Base-by-base conservation (phyloP, 1,139 yeast species). In the Nakaseomyces sp. region DNA sequence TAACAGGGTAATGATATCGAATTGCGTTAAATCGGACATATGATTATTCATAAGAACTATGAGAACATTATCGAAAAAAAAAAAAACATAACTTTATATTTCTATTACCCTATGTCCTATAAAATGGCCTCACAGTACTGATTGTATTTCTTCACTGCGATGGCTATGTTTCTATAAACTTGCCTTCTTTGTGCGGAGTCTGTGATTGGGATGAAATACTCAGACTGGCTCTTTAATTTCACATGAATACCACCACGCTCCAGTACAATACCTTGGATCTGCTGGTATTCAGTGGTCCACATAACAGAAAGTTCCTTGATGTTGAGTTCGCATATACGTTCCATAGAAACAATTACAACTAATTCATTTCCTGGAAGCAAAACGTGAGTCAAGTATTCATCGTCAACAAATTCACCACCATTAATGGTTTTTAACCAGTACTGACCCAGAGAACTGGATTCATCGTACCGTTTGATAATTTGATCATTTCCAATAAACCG, bases 371-470 rank as follows among this genome's bases (percentile, higher is more conserved):
- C 95, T 1, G 91, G 81, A 42, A 89, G 68, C 13, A 85, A 74
- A 51, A 85, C 75, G 63, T 93, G 98, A 0, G 96, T 95, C 48
- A 91, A 69, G 57, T 91, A 93, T 28, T 70, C 69, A 55, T 91
- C 96, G 46, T 72, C 70, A 52, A 77, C 74, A 58, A 69, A 86
- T 39, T 74, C 67, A 1, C 96, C 97, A 41, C 93, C 94, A 58
- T 84, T 84, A 24, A 86, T 76, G 8, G 79, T 72, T 64, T 86
- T 88, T 49, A 91, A 71, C 94, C 97, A 87, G 56, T 73, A 85
- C 61, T 91, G 96, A 4, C 99, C 99, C 53, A 88, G 93, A 0
- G 97, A 84, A 53, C 87, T 96, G 45, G 93, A 70, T 51, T 77
- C 78, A n/a, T 81, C 76, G 61, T 76, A 93, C 1, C 93, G 83